Base-by-base conservation (phyloP, 202 grass and related monocot species). In the Miscanthus sacchariflorus region DNA sequence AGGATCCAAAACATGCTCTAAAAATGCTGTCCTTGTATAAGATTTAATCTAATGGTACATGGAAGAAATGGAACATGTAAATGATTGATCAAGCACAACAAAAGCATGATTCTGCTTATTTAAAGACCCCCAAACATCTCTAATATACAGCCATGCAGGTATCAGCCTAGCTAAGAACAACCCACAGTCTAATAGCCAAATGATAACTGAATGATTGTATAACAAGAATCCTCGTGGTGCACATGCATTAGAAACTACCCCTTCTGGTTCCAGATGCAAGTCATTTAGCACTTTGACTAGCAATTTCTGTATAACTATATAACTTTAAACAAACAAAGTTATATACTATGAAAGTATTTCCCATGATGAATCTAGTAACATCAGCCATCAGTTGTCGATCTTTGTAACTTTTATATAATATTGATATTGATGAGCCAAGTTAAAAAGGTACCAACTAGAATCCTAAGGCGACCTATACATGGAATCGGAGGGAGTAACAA, bases 131-230 rank as follows among this genome's bases (percentile, higher is more conserved):
- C 49, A 25, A 56, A 58, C 17, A 68, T 70, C 15, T 81, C 79
- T 33, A 81, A 70, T 35, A 70, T 33, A 15, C 21, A 38, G 67
- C 70, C 76, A 72, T 13, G 70, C 33, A 66, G 70, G 25, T 30
- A 58, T 21, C 52, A 49, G 28, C 38, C n/a, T 67, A 78, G 72
- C 52, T 85, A 91, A 85, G 24, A 85, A 75, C n/a, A 87, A 52
- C 43, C 77, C 30, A 54, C 5, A 3, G 24, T 42, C 39, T 71
- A 69, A 44, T 65, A 70, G 76, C 75, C 89, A 91, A 80, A 70
- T 72, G 39, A 25, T 74, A 49, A 90, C 40, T 71, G 48, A 54
- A 78, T 49, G 48, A 54, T 81, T 85, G 66, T 64, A 68, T 33
- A 49, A 14, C 43, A 13, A 79, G 4, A 68, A 87, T 74, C 54